Percentiles rank a stretch among this genome's conserved stretches.
Evolutionary conservation across 2,329 filamentous ascomycete genomes (phyloP).

Genomic region (Xylaria hypoxylon): DNA sequence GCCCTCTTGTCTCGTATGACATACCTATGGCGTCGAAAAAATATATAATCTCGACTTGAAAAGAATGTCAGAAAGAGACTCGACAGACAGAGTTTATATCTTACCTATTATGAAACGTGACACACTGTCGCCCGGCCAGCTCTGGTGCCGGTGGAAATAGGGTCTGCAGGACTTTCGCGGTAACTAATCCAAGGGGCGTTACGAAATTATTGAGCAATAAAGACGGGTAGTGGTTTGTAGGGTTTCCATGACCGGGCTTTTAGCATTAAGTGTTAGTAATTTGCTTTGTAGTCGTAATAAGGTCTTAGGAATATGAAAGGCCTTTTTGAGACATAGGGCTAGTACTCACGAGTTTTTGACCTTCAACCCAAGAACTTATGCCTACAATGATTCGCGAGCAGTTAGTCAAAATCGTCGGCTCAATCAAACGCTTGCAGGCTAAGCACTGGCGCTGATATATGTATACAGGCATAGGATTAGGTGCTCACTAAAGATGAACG

Average conservation of each 20-base stretch:
- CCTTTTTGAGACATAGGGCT: neutral
- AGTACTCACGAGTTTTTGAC: conserved; percentile 71
- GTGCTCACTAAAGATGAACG: conserved; percentile 81
- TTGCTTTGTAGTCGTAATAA: neutral
- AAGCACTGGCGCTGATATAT: neutral
- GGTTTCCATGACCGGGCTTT: conserved; percentile 82
- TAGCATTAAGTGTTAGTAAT: conserved; percentile 12
- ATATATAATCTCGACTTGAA: conserved; percentile 85
- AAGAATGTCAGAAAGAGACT: neutral
- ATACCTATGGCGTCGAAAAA: conserved; percentile 89
- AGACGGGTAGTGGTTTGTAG: conserved; percentile 88
- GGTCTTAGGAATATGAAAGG: neutral
- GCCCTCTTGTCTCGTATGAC: conserved; percentile 89
- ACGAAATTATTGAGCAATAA: conserved; percentile 94
- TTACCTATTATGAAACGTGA: conserved; percentile 84
- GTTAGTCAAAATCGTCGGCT: conserved; percentile 16
- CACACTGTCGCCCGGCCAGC: conserved; percentile 85
- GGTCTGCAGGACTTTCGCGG: conserved; percentile 84
- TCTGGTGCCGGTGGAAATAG: conserved; percentile 86
- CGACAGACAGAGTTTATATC: neutral
- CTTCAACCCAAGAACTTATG: conserved; percentile 77
- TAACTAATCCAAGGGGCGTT: conserved; percentile 88
- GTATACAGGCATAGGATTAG: neutral
- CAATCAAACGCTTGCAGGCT: neutral
- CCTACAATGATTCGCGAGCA: conserved; percentile 41